Evolutionary conservation across 352 stramenopile species (phyloP).

Genomic region (Elongisporangium senticosum): DNA sequence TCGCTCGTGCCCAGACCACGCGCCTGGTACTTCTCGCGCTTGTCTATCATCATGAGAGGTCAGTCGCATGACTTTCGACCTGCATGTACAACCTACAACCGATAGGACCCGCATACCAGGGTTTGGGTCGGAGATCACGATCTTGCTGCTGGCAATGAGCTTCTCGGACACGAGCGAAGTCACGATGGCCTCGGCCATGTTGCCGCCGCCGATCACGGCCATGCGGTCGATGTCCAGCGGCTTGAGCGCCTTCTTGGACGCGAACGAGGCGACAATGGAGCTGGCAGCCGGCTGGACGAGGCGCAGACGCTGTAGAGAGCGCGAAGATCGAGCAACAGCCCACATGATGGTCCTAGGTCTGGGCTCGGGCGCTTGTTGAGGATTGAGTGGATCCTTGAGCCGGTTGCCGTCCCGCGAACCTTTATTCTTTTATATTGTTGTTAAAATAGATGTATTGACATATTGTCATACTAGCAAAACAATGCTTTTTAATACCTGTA

Average conservation of each 20-base stretch:
- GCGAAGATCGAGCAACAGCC: not conserved
- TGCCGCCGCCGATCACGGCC: constrained; percentile 82
- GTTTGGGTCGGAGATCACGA: constrained; percentile 81
- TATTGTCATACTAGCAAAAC: not conserved
- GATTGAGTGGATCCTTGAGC: constrained; percentile 1
- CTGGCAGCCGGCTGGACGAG: not conserved
- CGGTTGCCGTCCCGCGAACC: not conserved
- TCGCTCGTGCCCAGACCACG: constrained; percentile 55
- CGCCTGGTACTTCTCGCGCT: constrained; percentile 53
- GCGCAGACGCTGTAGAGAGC: not conserved
- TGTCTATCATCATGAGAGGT: constrained; percentile 19
- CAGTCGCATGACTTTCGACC: not conserved
- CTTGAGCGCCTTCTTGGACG: constrained; percentile 1
- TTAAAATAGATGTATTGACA: not conserved
- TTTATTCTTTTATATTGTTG: not conserved
- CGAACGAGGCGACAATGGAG: not conserved
- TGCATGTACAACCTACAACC: not conserved
- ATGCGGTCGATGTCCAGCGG: constrained; percentile 44
- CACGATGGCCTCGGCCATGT: constrained; percentile 89
- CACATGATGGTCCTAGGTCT: not conserved
- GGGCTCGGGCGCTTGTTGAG: not conserved
- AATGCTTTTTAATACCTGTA: constrained; percentile 2
- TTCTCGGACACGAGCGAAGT: constrained; percentile 69
- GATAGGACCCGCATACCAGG: constrained; percentile 16
- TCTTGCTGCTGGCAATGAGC: constrained; percentile 52